These are phyloP conservation scores for Piromyces finnis DNA, from an alignment of 192 early-diverging fungal species.

Conservation along the genomic window DNA sequence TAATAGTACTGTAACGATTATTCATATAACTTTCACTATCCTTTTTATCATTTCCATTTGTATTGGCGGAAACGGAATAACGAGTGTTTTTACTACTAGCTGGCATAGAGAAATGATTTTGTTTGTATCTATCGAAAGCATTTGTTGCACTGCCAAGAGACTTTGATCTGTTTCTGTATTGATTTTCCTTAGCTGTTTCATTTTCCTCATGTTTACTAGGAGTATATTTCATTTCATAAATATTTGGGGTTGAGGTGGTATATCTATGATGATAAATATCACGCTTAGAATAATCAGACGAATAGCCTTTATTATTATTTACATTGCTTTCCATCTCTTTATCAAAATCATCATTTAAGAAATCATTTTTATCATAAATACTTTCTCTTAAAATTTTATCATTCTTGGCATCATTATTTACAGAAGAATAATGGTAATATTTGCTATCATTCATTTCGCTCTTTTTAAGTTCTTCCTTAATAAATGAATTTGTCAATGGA, in stretches of 20 bases:
- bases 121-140: neutral
- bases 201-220: neutral
- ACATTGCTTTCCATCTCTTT: neutral
- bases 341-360: no score
- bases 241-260: neutral
- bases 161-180: neutral
- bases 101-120: neutral
- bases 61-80: neutral
- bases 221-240: neutral
- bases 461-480: neutral
- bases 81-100: neutral
- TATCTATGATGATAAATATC: neutral
- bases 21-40: neutral
- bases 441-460: neutral
- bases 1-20: neutral
- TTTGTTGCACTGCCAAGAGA: neutral
- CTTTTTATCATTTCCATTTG: no score
- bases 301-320: neutral
- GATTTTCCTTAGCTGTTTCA: neutral
- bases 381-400: neutral
- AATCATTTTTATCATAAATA: neutral
- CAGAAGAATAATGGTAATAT: neutral
- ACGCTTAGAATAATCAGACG: neutral
- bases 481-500: neutral
- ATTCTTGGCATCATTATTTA: neutral